Conservation (phyloP, 176 grass and related monocot genomes). For the Oryza brachyantha region DNA sequence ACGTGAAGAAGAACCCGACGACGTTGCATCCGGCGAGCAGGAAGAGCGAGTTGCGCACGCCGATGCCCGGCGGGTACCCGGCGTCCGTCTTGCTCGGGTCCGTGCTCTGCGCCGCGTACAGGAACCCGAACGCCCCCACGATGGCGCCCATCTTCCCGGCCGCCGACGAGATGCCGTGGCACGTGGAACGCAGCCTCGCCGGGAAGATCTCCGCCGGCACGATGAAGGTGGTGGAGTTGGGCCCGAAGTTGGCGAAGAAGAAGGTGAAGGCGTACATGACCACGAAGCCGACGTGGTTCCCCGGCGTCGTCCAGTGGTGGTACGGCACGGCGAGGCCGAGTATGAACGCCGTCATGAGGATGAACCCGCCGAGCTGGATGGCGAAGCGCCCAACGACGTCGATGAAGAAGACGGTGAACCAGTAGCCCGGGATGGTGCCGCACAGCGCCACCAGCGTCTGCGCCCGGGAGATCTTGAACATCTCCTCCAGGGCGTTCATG, state of each 20-base stretch:
- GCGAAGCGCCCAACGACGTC: conserved; percentile 52
- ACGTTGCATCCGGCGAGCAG: conserved; percentile 24
- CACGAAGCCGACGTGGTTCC: conserved; percentile 34
- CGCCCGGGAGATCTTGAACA: neutral
- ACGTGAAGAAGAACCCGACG: neutral
- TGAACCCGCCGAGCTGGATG: conserved; percentile 53
- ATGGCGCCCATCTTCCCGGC: conserved; percentile 55
- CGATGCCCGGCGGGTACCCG: conserved; percentile 41
- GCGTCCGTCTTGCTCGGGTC: conserved; percentile 14
- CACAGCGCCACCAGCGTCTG: neutral
- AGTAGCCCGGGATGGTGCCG: neutral
- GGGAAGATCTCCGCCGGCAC: conserved; percentile 53
- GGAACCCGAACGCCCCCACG: conserved; percentile 53
- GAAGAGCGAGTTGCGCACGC: conserved; percentile 44
- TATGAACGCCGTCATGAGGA: conserved; percentile 62
- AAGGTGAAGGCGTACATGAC: conserved; percentile 58
- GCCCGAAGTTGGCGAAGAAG: conserved; percentile 81
- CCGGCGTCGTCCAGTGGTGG: conserved; percentile 31
- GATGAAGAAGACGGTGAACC: conserved; percentile 49
- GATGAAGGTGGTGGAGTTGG: conserved; percentile 64
- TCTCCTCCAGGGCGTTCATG: neutral
- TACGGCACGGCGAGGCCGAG: conserved; percentile 60
- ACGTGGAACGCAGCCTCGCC: conserved; percentile 22
- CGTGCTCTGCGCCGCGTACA: conserved; percentile 37
- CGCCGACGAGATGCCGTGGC: conserved; percentile 64